A percentile compares a stretch with the other conserved stretches of the same genome.
These are phyloP conservation scores for Ceratonia siliqua DNA, from an alignment of 306 rosid genomes.

Conservation along the genomic window DNA sequence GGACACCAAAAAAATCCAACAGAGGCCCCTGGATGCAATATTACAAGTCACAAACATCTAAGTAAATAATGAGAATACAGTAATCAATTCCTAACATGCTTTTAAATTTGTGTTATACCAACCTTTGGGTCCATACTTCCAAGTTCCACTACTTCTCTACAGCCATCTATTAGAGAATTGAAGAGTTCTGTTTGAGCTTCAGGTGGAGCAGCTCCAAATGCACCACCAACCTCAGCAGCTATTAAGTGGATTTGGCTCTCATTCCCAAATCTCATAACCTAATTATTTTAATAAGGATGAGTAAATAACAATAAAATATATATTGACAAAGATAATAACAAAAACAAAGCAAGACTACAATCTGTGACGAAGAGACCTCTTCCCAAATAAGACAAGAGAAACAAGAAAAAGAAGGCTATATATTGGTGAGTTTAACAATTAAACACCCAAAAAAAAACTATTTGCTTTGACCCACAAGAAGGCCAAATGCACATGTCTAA, in stretches of 20 bases:
- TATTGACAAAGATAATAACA: slow-evolving; percentile 9
- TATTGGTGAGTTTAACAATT: no score
- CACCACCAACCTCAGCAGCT: slow-evolving; percentile 85
- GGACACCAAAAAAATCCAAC: slow-evolving; percentile 95
- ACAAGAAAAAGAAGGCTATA: neutral
- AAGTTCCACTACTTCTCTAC: slow-evolving; percentile 79
- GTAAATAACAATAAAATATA: slow-evolving; percentile 21
- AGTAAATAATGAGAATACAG: slow-evolving; percentile 24
- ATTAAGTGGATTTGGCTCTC: slow-evolving; percentile 80
- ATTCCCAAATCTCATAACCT: slow-evolving; percentile 96
- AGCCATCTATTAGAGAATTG: slow-evolving; percentile 78
- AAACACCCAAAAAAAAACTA: neutral
- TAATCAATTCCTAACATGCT: slow-evolving; percentile 20
- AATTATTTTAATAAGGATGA: slow-evolving; percentile 30
- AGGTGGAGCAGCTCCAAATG: slow-evolving; percentile 65
- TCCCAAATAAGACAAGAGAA: no score
- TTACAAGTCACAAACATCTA: slow-evolving; percentile 33
- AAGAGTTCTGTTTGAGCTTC: slow-evolving; percentile 82
- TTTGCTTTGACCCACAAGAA: neutral
- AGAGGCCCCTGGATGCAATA: slow-evolving; percentile 79
- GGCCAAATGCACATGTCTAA: neutral
- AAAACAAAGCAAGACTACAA: no score
- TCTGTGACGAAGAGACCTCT: no score
- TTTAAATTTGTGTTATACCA: slow-evolving; percentile 29
- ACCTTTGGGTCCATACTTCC: slow-evolving; percentile 89